These are phyloP conservation scores for Cytospora schulzeri DNA, from an alignment of 2,329 filamentous ascomycete genomes.

Conservation along the genomic window DNA sequence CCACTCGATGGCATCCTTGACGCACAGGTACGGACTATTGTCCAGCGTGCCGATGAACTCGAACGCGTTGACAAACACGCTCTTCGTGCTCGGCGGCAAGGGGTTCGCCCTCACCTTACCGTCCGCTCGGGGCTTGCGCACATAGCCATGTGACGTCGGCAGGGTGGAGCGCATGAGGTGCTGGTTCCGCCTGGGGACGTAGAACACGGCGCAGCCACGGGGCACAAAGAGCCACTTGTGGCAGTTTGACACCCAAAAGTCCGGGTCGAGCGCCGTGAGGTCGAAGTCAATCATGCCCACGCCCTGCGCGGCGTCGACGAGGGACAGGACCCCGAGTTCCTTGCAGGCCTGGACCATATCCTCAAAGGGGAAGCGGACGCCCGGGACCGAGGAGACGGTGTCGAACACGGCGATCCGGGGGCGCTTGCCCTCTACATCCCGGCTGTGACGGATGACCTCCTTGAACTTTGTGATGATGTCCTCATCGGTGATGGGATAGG, in stretches of 20 bases:
- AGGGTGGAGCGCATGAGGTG: slow-evolving; percentile 71
- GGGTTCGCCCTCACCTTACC: slow-evolving; percentile 40
- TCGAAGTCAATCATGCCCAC: slow-evolving; percentile 78
- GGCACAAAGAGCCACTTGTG: slow-evolving; percentile 91
- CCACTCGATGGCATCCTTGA: slow-evolving; percentile 73
- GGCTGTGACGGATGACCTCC: slow-evolving; percentile 55
- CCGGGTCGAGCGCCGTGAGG: slow-evolving; percentile 66
- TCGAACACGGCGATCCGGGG: slow-evolving; percentile 76
- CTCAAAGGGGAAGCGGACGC: slow-evolving; percentile 79
- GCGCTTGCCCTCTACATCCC: slow-evolving; percentile 55
- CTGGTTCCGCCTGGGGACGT: slow-evolving; percentile 78
- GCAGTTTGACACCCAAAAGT: slow-evolving; percentile 86
- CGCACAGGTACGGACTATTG: slow-evolving; percentile 69
- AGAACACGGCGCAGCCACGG: slow-evolving; percentile 77
- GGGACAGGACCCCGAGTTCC: slow-evolving; percentile 67
- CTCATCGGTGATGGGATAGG: slow-evolving; percentile 71
- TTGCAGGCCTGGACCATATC: slow-evolving; percentile 64
- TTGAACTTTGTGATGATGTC: slow-evolving; percentile 65
- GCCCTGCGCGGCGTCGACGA: slow-evolving; percentile 84
- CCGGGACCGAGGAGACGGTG: slow-evolving; percentile 76
- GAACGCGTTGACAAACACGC: slow-evolving; percentile 69
- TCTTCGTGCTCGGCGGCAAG: slow-evolving; percentile 51
- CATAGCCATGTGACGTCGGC: slow-evolving; percentile 80
- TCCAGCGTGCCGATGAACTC: slow-evolving; percentile 79
- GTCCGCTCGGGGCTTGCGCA: slow-evolving; percentile 43